Percentiles rank a stretch among this genome's conserved stretches.
Conservation (phyloP, 2,329 filamentous ascomycete species). For the Ramularia collo-cygni region DNA sequence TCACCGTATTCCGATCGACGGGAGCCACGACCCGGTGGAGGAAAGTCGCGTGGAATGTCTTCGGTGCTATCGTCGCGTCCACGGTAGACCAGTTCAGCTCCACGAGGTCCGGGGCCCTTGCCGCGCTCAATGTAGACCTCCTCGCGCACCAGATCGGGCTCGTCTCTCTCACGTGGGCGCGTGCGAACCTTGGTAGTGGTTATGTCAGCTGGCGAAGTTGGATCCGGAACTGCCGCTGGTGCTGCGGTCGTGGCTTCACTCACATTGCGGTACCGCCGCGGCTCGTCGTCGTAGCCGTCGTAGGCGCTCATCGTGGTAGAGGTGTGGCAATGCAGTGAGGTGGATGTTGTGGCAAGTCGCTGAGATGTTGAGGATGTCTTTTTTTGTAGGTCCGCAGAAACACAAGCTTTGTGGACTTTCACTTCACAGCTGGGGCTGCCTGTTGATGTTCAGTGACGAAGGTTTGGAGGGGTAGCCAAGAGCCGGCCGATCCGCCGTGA, state of each 20-base stretch:
- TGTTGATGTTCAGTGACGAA: too few species aligned
- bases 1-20: slow-evolving; percentile 34
- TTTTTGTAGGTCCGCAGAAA: too few species aligned
- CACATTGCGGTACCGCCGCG: slow-evolving; percentile 37
- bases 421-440: too few species aligned
- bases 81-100: slow-evolving; percentile 43
- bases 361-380: slow-evolving; percentile 1
- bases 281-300: slow-evolving; percentile 43
- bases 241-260: slow-evolving; percentile 8
- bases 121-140: slow-evolving; percentile 44
- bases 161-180: slow-evolving; percentile 41
- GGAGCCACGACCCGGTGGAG: slow-evolving; percentile 49
- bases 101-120: slow-evolving; percentile 35
- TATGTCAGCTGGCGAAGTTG: slow-evolving; percentile 8
- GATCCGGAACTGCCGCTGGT: not conserved
- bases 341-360: not conserved
- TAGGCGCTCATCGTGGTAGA: slow-evolving; percentile 42
- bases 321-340: slow-evolving; percentile 2
- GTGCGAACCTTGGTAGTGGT: slow-evolving; percentile 26
- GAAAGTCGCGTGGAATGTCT: slow-evolving; percentile 78
- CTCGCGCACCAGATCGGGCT: slow-evolving; percentile 46
- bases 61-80: slow-evolving; percentile 74
- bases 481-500: too few species aligned
- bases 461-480: too few species aligned
- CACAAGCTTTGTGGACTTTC: too few species aligned